Percentiles rank a stretch among this genome's conserved stretches.
These are phyloP conservation scores for Scalesia atractyloides DNA, from an alignment of 129 eudicot species.

Conservation along the genomic window DNA sequence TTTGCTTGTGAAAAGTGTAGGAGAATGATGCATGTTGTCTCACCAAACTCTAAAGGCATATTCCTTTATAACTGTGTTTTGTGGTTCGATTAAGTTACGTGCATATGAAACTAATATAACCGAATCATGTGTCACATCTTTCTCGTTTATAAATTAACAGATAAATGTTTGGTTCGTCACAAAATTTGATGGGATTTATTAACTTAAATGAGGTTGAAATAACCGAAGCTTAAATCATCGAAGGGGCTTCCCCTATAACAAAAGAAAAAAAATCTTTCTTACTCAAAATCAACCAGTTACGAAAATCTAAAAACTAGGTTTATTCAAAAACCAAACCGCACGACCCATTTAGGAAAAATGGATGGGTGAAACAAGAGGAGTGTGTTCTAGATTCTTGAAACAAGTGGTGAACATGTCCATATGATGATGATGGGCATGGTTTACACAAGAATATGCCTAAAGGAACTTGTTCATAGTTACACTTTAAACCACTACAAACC, in stretches of 20 bases:
- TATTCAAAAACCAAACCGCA: background rate
- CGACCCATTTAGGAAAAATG: background rate
- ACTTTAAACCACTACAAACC: slow-evolving; percentile 24
- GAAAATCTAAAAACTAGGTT: background rate
- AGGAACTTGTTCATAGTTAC: slow-evolving; percentile 29
- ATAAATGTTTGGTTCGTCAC: background rate
- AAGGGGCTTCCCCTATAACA: background rate
- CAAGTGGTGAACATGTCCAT: slow-evolving; percentile 35
- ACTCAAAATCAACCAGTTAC: too few species aligned
- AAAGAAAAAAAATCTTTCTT: background rate
- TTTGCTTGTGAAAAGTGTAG: slow-evolving; percentile 26
- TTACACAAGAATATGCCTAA: slow-evolving; percentile 21
- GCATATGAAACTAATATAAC: background rate
- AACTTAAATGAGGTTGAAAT: background rate
- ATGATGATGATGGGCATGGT: slow-evolving; percentile 16
- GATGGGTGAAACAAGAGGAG: slow-evolving; percentile 18
- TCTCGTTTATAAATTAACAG: background rate
- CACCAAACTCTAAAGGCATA: background rate
- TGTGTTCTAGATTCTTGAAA: slow-evolving; percentile 39
- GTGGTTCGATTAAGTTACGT: background rate
- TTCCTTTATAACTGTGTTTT: background rate
- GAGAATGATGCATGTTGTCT: slow-evolving; percentile 39
- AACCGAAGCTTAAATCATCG: background rate
- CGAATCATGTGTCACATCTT: background rate
- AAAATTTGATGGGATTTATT: background rate